Percentiles rank a stretch among this genome's conserved stretches.
phyloP scores from a whole-genome alignment of 441 rosid species.

The Corymbia calophylla region DNA sequence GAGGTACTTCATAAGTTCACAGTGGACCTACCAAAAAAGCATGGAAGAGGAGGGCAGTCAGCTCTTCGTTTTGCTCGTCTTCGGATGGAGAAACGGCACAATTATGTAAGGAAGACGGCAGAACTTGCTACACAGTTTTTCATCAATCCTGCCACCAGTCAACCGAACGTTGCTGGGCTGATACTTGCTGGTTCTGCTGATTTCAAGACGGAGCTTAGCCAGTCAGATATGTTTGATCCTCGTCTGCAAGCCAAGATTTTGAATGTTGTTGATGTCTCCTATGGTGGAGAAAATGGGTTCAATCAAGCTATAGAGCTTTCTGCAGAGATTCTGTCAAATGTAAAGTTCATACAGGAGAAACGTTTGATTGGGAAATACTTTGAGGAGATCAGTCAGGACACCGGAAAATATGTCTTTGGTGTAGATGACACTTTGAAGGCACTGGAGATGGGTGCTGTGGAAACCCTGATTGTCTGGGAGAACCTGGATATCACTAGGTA shows the following conservation, averaged over 20 bases:
- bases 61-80: conserved; percentile 88
- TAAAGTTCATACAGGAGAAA: conserved; percentile 79
- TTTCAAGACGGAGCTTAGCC: conserved; percentile 84
- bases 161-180: conserved; percentile 71
- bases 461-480: conserved; percentile 80
- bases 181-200: conserved; percentile 89
- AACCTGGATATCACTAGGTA: conserved; percentile 62
- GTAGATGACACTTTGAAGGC: conserved; percentile 74
- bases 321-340: conserved; percentile 74
- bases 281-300: conserved; percentile 81
- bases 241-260: conserved; percentile 78
- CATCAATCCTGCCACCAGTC: conserved; percentile 84
- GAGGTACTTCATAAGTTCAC: conserved; percentile 81
- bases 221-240: conserved; percentile 85
- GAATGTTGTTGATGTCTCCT: conserved; percentile 80
- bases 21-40: conserved; percentile 87
- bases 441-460: conserved; percentile 76
- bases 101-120: conserved; percentile 81
- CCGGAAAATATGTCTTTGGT: conserved; percentile 75
- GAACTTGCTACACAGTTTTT: conserved; percentile 82
- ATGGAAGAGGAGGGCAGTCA: conserved; percentile 95
- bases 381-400: conserved; percentile 83
- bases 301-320: conserved; percentile 81
- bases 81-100: conserved; percentile 88
- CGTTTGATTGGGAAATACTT: conserved; percentile 74